Evolutionary conservation across 345 rosid genomes (phyloP).

Genomic region (Gossypium australe): DNA sequence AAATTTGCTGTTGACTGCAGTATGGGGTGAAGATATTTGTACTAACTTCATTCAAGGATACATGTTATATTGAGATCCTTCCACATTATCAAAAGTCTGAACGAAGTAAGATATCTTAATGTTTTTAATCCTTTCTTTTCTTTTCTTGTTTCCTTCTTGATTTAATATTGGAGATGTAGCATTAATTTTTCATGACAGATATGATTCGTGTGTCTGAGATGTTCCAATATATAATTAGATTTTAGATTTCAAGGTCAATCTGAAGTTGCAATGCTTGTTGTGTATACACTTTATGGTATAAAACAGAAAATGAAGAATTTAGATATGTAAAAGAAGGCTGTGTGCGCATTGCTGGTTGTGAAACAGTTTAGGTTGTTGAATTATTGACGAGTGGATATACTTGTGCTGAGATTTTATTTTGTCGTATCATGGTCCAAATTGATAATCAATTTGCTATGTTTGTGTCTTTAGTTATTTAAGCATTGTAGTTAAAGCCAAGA

Average conservation of each 20-base stretch:
- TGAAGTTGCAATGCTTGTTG: too few species aligned
- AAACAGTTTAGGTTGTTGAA: not conserved
- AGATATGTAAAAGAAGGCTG: too few species aligned
- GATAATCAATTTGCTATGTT: not conserved
- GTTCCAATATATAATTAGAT: too few species aligned
- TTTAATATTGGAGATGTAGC: not conserved
- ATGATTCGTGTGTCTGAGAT: too few species aligned
- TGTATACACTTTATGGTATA: too few species aligned
- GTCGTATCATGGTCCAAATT: not conserved
- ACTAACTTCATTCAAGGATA: constrained; percentile 83
- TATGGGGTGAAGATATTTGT: constrained; percentile 84
- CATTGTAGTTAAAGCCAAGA: not conserved
- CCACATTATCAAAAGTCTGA: constrained; percentile 53
- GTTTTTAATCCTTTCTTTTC: not conserved
- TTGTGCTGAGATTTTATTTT: not conserved
- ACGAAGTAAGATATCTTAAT: constrained; percentile 47
- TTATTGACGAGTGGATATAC: not conserved
- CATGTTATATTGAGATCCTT: constrained; percentile 84
- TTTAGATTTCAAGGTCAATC: too few species aligned
- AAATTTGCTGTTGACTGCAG: constrained; percentile 34
- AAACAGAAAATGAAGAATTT: too few species aligned
- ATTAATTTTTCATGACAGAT: not conserved
- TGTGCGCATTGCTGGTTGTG: not conserved
- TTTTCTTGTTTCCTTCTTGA: not conserved
- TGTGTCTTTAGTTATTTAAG: not conserved